These are phyloP conservation scores for Hyphodiscus sp. DNA, from an alignment of 2,329 filamentous ascomycete species.

Conservation along the genomic window DNA sequence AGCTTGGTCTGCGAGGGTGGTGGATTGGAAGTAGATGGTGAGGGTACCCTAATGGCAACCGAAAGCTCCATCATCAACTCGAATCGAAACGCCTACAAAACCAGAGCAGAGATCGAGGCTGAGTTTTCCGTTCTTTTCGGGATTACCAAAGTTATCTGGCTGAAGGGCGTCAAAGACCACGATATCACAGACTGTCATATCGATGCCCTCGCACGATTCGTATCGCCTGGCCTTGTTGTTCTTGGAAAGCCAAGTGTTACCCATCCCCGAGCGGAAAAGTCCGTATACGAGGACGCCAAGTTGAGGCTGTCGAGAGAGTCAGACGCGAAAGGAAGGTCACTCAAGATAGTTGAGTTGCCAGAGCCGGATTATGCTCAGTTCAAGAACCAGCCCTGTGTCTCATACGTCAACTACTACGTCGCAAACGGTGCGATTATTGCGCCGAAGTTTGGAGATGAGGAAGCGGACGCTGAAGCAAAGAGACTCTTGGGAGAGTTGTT, in stretches of 20 bases:
- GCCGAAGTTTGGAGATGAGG: not conserved
- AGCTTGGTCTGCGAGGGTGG: not conserved
- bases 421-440: not conserved
- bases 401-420: not conserved
- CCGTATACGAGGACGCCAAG: not conserved
- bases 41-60: not conserved
- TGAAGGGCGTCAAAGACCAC: not conserved
- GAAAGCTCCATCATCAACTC: not conserved
- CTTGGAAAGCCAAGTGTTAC: not conserved
- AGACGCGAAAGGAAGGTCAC: not conserved
- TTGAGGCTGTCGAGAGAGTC: not conserved
- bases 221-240: not conserved
- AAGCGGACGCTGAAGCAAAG: not conserved
- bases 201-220: not conserved
- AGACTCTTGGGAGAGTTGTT: not conserved
- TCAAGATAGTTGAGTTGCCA: not conserved
- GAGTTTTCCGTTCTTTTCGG: not conserved
- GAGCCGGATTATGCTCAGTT: not conserved
- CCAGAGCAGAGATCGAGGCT: not conserved
- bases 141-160: not conserved
- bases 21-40: not conserved
- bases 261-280: not conserved
- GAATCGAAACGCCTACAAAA: not conserved
- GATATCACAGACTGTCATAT: not conserved
- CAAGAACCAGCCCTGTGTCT: no score